phyloP scores from a whole-genome alignment of 176 grass and related monocot species.

The Juncus effusus region DNA sequence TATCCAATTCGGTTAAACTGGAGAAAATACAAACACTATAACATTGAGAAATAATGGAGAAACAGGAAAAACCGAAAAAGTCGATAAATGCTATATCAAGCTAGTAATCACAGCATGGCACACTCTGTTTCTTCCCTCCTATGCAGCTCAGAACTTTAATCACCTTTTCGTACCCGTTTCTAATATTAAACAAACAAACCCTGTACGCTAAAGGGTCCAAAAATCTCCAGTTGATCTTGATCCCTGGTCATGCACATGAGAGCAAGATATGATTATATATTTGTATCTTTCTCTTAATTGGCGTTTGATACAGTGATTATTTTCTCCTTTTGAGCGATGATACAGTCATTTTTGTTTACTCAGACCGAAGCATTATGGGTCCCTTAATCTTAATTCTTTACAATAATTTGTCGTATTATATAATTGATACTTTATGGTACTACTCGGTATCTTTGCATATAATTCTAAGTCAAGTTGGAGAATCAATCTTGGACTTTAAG shows the following conservation, averaged over 20 bases:
- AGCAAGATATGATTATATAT: neutral
- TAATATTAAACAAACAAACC: no score
- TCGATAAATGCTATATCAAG: neutral
- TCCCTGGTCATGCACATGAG: neutral
- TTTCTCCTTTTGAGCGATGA: neutral
- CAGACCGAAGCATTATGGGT: conserved; percentile 3
- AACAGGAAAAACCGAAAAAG: conserved; percentile 6
- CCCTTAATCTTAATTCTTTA: neutral
- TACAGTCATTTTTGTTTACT: neutral
- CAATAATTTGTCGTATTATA: no score
- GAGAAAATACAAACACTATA: no score
- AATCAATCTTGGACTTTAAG: no score
- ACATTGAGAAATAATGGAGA: conserved; percentile 5
- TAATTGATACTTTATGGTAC: no score
- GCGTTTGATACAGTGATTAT: neutral
- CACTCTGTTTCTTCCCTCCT: neutral
- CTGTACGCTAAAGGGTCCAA: no score
- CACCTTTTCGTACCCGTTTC: neutral
- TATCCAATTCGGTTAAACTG: no score
- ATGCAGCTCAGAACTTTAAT: conserved; percentile 6
- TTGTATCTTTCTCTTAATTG: conserved; percentile 8
- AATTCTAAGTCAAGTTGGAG: no score
- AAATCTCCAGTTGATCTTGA: no score
- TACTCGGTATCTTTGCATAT: no score
- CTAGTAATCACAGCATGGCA: neutral